These are phyloP conservation scores for Blastobotrys raffinosifermentans DNA, from an alignment of 1,139 yeast species.

Conservation along the genomic window DNA sequence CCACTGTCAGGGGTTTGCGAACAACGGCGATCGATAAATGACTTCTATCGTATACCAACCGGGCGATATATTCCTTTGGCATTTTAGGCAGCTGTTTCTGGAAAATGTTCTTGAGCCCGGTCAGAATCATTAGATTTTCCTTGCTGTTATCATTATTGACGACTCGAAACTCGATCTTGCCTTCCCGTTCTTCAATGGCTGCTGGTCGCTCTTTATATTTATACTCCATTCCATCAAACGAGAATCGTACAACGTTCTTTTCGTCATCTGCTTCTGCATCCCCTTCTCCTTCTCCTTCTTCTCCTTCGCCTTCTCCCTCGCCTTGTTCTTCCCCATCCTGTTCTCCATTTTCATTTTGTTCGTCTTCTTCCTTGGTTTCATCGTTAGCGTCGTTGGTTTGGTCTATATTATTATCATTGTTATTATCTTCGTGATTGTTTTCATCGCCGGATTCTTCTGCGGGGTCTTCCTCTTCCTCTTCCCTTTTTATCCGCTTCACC, in stretches of 20 bases:
- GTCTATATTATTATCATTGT: constrained; percentile 25
- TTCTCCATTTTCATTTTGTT: constrained; percentile 25
- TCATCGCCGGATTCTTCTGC: constrained; percentile 17
- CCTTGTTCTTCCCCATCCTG: constrained; percentile 23
- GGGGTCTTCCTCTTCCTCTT: constrained; percentile 23
- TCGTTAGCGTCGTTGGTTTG: constrained; percentile 26
- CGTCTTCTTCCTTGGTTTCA: constrained; percentile 33
- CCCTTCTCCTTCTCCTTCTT: constrained; percentile 23
- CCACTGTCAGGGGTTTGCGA: constrained; percentile 86
- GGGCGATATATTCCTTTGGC: constrained; percentile 95
- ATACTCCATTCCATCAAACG: constrained; percentile 74
- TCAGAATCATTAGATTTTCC: constrained; percentile 84
- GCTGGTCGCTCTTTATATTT: constrained; percentile 90
- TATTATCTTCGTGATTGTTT: constrained; percentile 20
- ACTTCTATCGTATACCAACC: constrained; percentile 89
- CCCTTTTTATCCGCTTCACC: constrained; percentile 17
- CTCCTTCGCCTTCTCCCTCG: constrained; percentile 22
- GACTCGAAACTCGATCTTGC: constrained; percentile 87
- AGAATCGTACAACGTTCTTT: constrained; percentile 40
- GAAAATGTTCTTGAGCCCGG: constrained; percentile 92
- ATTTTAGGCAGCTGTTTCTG: constrained; percentile 96
- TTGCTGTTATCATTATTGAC: constrained; percentile 89
- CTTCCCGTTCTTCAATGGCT: constrained; percentile 86
- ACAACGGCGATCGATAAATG: constrained; percentile 96
- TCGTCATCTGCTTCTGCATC: constrained; percentile 27